Percentiles rank a stretch among this genome's conserved stretches.
These are phyloP conservation scores for Colletotrichum agaves DNA, from an alignment of 2,329 filamentous ascomycete genomes.

Conservation along the genomic window DNA sequence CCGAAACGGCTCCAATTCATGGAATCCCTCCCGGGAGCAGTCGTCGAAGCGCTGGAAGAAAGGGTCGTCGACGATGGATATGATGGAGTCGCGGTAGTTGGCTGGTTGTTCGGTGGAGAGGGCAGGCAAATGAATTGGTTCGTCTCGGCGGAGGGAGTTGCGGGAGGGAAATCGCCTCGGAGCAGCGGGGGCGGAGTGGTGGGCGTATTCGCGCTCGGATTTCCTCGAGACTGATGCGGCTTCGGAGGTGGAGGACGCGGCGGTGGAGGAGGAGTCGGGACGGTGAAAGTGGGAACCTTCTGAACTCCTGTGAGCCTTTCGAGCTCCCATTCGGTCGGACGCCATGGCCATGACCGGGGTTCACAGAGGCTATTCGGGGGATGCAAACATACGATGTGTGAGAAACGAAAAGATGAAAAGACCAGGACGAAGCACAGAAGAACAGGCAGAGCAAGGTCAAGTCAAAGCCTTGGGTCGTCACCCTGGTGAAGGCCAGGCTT, in stretches of 20 bases:
- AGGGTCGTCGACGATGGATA: conserved; percentile 65
- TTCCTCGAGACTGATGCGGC: conserved; percentile 21
- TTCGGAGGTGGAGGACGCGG: conserved; percentile 21
- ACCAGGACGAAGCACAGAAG: background rate
- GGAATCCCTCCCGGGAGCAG: conserved; percentile 46
- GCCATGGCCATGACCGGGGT: conserved; percentile 37
- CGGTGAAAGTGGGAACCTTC: conserved; percentile 36
- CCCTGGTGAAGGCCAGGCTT: conserved; percentile 30
- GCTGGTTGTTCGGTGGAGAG: conserved; percentile 41
- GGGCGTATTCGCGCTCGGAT: conserved; percentile 36
- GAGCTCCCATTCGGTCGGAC: conserved; percentile 36
- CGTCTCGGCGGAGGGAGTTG: conserved; percentile 36
- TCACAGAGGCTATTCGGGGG: conserved; percentile 15
- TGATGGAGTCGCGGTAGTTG: conserved; percentile 58
- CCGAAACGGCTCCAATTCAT: conserved; percentile 40
- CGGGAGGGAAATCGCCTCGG: conserved; percentile 36
- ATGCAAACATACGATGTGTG: conserved; percentile 19
- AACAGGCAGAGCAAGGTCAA: background rate
- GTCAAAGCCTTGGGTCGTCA: background rate
- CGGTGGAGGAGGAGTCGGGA: conserved; percentile 10
- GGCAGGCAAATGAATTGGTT: conserved; percentile 38
- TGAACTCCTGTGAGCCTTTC: conserved; percentile 40
- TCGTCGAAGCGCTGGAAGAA: conserved; percentile 62
- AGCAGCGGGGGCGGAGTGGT: conserved; percentile 39
- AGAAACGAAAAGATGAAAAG: conserved; percentile 2